Evolutionary conservation across 2,329 filamentous ascomycete genomes (phyloP).

Genomic region (Fusarium haematococcum): DNA sequence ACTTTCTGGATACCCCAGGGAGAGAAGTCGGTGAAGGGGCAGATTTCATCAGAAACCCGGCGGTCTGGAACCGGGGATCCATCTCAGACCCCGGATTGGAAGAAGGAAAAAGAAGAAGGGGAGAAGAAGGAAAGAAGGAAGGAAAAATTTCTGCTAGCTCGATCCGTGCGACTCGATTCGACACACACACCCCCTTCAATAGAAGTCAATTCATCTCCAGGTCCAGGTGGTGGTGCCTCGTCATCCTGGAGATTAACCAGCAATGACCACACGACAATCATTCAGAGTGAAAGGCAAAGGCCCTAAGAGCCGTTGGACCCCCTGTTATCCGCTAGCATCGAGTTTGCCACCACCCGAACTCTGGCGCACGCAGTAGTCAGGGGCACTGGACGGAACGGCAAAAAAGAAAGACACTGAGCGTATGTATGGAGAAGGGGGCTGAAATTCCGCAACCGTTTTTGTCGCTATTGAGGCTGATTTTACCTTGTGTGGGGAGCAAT

Average conservation of each 20-base stretch:
- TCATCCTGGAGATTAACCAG: conserved; percentile 14
- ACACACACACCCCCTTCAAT: conserved; percentile 11
- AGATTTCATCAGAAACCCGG: conserved; percentile 31
- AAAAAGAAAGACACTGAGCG: not conserved
- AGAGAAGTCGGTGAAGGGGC: conserved; percentile 40
- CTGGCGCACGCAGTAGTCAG: conserved; percentile 39
- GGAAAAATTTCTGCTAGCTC: conserved; percentile 27
- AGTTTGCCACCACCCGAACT: conserved; percentile 43
- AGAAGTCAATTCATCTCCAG: conserved; percentile 1
- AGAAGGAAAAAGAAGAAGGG: conserved; percentile 28
- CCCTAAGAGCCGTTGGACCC: conserved; percentile 40
- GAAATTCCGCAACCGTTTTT: conserved; percentile 13
- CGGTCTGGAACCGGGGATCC: conserved; percentile 37
- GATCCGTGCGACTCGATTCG: not conserved
- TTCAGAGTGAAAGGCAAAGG: not conserved
- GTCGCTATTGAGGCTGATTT: conserved; percentile 32
- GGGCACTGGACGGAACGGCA: conserved; percentile 22
- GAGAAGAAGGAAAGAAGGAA: conserved; percentile 29
- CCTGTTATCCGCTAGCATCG: conserved; percentile 39
- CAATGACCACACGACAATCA: conserved; percentile 1
- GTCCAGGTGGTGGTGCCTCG: conserved; percentile 21
- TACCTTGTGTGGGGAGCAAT: conserved; percentile 21
- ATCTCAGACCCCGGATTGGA: conserved; percentile 36
- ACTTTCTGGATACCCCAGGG: conserved; percentile 7
- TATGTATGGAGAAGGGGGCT: conserved; percentile 16